Evolutionary conservation across 2,329 filamentous ascomycete genomes (phyloP).

Genomic region (Tolypocladium paradoxum): DNA sequence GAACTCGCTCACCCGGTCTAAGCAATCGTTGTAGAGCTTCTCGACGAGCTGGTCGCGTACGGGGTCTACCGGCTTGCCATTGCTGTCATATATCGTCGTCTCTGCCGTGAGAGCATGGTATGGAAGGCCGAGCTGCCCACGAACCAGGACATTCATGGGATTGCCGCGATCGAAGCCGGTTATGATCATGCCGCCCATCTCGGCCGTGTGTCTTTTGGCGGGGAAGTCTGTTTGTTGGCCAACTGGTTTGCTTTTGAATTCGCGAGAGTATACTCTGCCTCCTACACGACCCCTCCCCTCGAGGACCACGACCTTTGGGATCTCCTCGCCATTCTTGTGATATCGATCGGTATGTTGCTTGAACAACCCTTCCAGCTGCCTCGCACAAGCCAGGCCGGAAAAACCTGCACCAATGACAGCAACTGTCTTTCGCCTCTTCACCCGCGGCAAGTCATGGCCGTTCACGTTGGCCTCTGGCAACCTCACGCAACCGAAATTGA

Average conservation of each 20-base stretch:
- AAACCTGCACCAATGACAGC: conserved; percentile 90
- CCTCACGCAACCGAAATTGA: conserved; percentile 90
- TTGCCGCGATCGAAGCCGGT: conserved; percentile 96
- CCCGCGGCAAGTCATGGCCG: conserved; percentile 23
- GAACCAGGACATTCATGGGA: conserved; percentile 80
- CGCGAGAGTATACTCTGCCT: conserved; percentile 82
- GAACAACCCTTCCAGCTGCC: conserved; percentile 81
- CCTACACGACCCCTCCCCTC: conserved; percentile 84
- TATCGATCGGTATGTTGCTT: conserved; percentile 65
- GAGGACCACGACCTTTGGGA: conserved; percentile 67
- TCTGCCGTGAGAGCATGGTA: conserved; percentile 73
- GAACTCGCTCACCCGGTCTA: conserved; percentile 84
- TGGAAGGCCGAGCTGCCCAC: conserved; percentile 77
- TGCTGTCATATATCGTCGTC: conserved; percentile 82
- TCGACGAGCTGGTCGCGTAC: conserved; percentile 74
- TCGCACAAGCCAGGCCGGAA: conserved; percentile 81
- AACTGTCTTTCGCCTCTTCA: conserved; percentile 55
- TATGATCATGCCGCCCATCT: conserved; percentile 97
- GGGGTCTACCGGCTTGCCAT: conserved; percentile 67
- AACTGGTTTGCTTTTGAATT: conserved; percentile 48
- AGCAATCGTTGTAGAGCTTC: conserved; percentile 85
- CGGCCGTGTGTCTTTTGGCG: conserved; percentile 64
- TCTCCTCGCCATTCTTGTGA: conserved; percentile 51
- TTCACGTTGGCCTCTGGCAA: conserved; percentile 35
- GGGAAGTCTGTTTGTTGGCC: conserved; percentile 40